phyloP scores from a whole-genome alignment of 768 basidiomycete genomes.

The Hygrophoropsis aurantiaca region DNA sequence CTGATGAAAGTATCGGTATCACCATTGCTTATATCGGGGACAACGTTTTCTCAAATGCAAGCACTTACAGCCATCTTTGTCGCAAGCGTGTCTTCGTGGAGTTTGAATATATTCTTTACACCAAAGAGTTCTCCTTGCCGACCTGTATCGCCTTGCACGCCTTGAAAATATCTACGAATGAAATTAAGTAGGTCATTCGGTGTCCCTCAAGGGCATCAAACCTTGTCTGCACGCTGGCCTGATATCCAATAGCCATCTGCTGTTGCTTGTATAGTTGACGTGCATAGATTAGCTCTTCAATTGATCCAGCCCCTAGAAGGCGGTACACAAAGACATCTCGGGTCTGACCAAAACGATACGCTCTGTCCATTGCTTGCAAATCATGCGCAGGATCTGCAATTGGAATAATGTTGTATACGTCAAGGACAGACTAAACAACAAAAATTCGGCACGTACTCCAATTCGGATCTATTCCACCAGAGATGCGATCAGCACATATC shows the following conservation, averaged over 20 bases:
- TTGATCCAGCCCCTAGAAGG: constrained; percentile 80
- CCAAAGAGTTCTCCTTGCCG: constrained; percentile 86
- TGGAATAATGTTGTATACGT: background rate
- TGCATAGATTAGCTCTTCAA: constrained; percentile 87
- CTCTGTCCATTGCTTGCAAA: constrained; percentile 87
- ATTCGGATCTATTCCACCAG: constrained; percentile 65
- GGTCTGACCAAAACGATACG: constrained; percentile 84
- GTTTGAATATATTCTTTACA: constrained; percentile 78
- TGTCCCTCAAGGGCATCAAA: constrained; percentile 29
- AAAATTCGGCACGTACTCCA: constrained; percentile 91
- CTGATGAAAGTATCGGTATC: constrained; percentile 37
- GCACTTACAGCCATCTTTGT: constrained; percentile 70
- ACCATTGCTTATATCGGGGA: background rate
- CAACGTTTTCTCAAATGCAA: background rate
- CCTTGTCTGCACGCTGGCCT: constrained; percentile 82
- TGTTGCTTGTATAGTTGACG: constrained; percentile 93
- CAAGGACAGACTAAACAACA: background rate
- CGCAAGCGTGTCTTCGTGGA: constrained; percentile 67
- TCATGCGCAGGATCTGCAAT: constrained; percentile 88
- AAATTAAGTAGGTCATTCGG: background rate
- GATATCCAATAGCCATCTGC: constrained; percentile 89
- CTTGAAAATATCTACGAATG: constrained; percentile 68
- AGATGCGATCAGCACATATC: constrained; percentile 8
- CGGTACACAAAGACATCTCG: constrained; percentile 85
- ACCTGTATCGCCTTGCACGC: constrained; percentile 73